Evolutionary conservation across 2,329 filamentous ascomycete species (phyloP).

Genomic region (Aspergillus felis): DNA sequence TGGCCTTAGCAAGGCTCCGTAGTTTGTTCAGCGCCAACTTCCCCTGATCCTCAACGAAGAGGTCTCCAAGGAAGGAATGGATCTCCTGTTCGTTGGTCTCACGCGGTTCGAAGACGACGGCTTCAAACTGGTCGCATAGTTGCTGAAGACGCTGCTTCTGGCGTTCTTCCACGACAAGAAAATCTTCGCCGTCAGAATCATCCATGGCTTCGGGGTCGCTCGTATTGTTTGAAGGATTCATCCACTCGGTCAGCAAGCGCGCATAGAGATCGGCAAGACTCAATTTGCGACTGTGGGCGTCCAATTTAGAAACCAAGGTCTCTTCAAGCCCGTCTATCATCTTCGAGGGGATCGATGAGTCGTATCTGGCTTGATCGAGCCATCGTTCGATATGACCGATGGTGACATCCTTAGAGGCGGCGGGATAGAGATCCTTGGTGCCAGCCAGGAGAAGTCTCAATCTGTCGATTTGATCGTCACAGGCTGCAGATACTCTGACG

Average conservation of each 20-base stretch:
- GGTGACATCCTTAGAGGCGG: slow-evolving; percentile 3
- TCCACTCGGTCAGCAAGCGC: slow-evolving; percentile 40
- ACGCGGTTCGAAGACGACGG: slow-evolving; percentile 36
- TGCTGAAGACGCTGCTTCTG: slow-evolving; percentile 36
- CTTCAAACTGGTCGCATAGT: slow-evolving; percentile 38
- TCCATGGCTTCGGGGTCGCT: slow-evolving; percentile 7
- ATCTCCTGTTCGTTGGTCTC: slow-evolving; percentile 33
- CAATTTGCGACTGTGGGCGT: slow-evolving; percentile 36
- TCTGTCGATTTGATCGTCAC: slow-evolving; percentile 5
- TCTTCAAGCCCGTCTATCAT: slow-evolving; percentile 29
- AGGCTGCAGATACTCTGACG: neutral
- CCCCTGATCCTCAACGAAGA: slow-evolving; percentile 30
- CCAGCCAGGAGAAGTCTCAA: slow-evolving; percentile 7
- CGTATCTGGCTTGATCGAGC: slow-evolving; percentile 36
- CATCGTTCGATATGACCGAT: slow-evolving; percentile 32
- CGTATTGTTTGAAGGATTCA: slow-evolving; percentile 16
- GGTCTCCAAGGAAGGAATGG: slow-evolving; percentile 24
- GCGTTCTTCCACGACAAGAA: slow-evolving; percentile 28
- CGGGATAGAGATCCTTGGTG: slow-evolving; percentile 12
- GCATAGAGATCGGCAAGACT: slow-evolving; percentile 27
- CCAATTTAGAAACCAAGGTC: slow-evolving; percentile 29
- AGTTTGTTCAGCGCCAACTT: neutral
- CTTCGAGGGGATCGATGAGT: slow-evolving; percentile 31
- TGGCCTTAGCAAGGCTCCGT: neutral
- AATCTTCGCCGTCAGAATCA: slow-evolving; percentile 19